phyloP scores from a whole-genome alignment of 2,329 filamentous ascomycete genomes.

The Phialophora verrucosa region DNA sequence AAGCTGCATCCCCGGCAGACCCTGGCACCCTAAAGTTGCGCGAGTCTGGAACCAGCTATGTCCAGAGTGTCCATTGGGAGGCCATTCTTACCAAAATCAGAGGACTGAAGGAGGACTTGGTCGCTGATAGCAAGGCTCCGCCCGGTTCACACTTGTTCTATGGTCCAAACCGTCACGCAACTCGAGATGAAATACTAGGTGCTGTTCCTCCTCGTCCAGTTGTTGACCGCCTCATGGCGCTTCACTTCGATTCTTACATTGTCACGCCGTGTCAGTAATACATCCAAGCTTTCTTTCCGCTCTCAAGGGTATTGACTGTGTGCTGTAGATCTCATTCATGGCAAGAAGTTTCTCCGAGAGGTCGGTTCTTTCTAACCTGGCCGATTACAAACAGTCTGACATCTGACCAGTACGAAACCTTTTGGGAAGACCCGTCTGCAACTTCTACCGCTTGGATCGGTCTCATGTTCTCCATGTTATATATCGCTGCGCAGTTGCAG shows the following conservation, averaged over 20 bases:
- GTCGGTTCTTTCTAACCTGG: slow-evolving; percentile 37
- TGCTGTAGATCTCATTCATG: slow-evolving; percentile 41
- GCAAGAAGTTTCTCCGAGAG: slow-evolving; percentile 41
- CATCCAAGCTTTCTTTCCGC: slow-evolving; percentile 33
- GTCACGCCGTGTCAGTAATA: slow-evolving; percentile 39
- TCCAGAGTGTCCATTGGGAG: slow-evolving; percentile 43
- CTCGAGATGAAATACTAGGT: slow-evolving; percentile 42
- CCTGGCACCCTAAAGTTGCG: slow-evolving; percentile 40
- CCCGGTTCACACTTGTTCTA: slow-evolving; percentile 40
- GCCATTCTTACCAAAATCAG: slow-evolving; percentile 42
- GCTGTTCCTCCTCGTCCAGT: slow-evolving; percentile 41
- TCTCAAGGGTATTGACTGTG: slow-evolving; percentile 36
- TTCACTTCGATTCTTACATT: slow-evolving; percentile 41
- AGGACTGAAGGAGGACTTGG: slow-evolving; percentile 40
- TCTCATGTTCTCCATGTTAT: slow-evolving; percentile 51
- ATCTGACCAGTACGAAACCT: slow-evolving; percentile 48
- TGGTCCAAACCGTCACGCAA: slow-evolving; percentile 40
- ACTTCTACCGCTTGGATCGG: slow-evolving; percentile 53
- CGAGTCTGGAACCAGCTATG: slow-evolving; percentile 42
- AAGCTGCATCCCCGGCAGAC: slow-evolving; percentile 38
- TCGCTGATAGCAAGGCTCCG: slow-evolving; percentile 35
- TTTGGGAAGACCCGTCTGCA: slow-evolving; percentile 50
- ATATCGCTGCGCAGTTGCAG: slow-evolving; percentile 42
- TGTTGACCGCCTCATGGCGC: slow-evolving; percentile 41
- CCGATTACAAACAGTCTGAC: slow-evolving; percentile 38